Evolutionary conservation across 1,284 basidiomycete species (phyloP).

Genomic region (Porodaedalea pini): DNA sequence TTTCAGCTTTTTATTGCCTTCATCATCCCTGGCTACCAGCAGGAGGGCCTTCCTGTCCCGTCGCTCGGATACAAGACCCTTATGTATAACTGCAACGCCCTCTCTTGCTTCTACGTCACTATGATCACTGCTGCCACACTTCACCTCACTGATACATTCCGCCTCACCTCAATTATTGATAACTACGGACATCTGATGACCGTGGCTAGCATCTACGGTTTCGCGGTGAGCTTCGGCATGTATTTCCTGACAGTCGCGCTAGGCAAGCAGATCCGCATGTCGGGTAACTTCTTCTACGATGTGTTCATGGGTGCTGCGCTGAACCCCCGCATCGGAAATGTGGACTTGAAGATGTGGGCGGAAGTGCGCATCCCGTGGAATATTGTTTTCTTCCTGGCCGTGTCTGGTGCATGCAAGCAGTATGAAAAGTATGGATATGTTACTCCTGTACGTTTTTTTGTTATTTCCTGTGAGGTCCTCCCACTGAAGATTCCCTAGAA

Average conservation of each 20-base stretch:
- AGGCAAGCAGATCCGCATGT: constrained; percentile 88
- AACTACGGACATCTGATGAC: constrained; percentile 97
- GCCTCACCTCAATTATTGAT: constrained; percentile 93
- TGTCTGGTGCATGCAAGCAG: constrained; percentile 94
- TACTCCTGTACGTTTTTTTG: constrained; percentile 61
- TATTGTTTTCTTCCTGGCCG: constrained; percentile 88
- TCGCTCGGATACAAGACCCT: constrained; percentile 90
- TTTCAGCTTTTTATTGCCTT: constrained; percentile 90
- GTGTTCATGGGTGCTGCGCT: constrained; percentile 95
- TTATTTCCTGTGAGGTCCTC: background rate
- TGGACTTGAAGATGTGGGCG: constrained; percentile 99
- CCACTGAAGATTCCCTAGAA: constrained; percentile 54
- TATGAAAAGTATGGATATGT: constrained; percentile 91
- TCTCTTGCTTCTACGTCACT: constrained; percentile 84
- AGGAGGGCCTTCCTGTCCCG: constrained; percentile 92
- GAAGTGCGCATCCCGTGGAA: constrained; percentile 99
- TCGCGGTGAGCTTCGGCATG: constrained; percentile 73
- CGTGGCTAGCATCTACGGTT: constrained; percentile 91
- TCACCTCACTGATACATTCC: constrained; percentile 83
- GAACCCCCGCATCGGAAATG: constrained; percentile 90
- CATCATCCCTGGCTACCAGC: constrained; percentile 88
- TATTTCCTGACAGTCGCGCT: constrained; percentile 77
- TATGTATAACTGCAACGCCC: constrained; percentile 96
- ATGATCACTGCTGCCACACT: constrained; percentile 74
- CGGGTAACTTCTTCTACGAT: constrained; percentile 90